Evolutionary conservation across 257 asterid species (phyloP), one percentile per base, ranked within the genome.

Genomic region (Asclepias syriaca): DNA sequence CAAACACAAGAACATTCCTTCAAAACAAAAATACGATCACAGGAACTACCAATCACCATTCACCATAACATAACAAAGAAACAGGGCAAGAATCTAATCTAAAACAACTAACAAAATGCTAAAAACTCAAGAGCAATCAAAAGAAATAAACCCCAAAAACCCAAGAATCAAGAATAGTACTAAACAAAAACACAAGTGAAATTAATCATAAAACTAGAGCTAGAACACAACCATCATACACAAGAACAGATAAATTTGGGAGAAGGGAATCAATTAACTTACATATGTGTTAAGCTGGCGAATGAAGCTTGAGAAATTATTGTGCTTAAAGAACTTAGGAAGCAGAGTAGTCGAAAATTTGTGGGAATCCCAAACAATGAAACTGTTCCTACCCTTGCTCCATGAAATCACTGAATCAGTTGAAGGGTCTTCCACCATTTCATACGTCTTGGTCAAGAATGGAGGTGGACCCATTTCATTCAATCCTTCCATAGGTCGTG

Each of bases 231-330:
- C 8, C 16, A 43, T 11, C 48, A 34, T 2, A 18, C 8, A 2
- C 27, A 69, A 63, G 14, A 63, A 37, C 37, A 63, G 58, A 61
- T 29, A 46, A 34, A 61, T 5, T 16, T 7, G 70, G 40, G 45
- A 16, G 15, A 66, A 7, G 32, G 48, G 48, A 43, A 43, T 43
- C 11, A 9, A 27, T 64, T 34, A 39, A 88, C 96, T 87, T 85
- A 95, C 99, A 85, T 95, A 92, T 3, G 99, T 92, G 75, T 95
- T 95, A 66, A 95, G 98, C 94, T 95, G 99, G 5, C 99, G 94
- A 61, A 95, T 74, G 84, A 95, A 95, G 82, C 98, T 95, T 22
- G 99, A 92, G 82, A 95, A 95, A 75, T 95, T 95, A 37, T 81
- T 79, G 78, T 95, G 99, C 87, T 92, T 95, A 87, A 95, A 95